Evolutionary conservation across 2,329 filamentous ascomycete genomes (phyloP).

Genomic region (Lachnellula suecica): DNA sequence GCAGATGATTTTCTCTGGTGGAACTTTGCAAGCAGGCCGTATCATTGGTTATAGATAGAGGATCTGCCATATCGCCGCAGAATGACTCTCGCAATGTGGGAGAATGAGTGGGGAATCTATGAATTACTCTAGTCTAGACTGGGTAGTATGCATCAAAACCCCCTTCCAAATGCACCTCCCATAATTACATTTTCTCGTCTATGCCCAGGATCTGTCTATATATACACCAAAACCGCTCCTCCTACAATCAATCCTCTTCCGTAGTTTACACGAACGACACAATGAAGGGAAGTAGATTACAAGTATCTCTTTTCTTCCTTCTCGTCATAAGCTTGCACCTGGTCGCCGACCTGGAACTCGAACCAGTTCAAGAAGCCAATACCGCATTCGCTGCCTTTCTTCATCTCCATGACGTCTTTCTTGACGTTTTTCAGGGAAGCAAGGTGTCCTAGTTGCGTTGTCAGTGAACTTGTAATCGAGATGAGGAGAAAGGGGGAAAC

Average conservation of each 20-base stretch:
- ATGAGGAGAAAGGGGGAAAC: slow-evolving; percentile 37
- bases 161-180: background rate
- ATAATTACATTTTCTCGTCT: background rate
- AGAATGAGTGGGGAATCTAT: background rate
- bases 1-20: no score
- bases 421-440: slow-evolving; percentile 86
- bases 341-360: slow-evolving; percentile 76
- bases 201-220: background rate
- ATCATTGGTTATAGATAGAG: no score
- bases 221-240: background rate
- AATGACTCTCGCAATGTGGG: no score
- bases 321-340: slow-evolving; percentile 86
- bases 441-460: slow-evolving; percentile 59
- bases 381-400: slow-evolving; percentile 91
- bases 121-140: background rate
- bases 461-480: slow-evolving; percentile 7
- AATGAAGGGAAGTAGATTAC: slow-evolving; percentile 15
- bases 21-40: no score
- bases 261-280: background rate
- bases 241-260: background rate
- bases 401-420: slow-evolving; percentile 86
- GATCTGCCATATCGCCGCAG: no score
- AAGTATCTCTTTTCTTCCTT: slow-evolving; percentile 60
- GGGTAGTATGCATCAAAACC: background rate
- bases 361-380: slow-evolving; percentile 81